Evolutionary conservation across 176 grass and related monocot species (phyloP).

Genomic region (Carex myosuroides): DNA sequence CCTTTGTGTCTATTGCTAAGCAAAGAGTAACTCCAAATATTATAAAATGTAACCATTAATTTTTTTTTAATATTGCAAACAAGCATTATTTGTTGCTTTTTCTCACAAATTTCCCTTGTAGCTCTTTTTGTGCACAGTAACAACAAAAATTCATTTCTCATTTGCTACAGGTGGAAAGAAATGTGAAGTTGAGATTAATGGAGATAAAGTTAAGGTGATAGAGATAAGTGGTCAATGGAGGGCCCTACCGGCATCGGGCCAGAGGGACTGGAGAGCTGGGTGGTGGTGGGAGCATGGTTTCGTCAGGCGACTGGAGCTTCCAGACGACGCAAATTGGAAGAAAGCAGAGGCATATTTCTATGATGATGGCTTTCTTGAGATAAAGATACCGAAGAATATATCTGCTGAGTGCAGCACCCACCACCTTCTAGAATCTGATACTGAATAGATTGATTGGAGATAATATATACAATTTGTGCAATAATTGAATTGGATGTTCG

Average conservation of each 20-base stretch:
- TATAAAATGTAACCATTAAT: too few relatives aligned
- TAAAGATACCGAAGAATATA: conserved; percentile 56
- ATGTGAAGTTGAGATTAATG: conserved; percentile 77
- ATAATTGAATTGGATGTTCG: neutral
- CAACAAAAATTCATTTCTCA: neutral
- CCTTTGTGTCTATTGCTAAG: neutral
- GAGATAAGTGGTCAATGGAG: conserved; percentile 86
- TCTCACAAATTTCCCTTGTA: neutral
- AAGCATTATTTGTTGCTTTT: neutral
- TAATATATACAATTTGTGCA: neutral
- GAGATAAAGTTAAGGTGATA: conserved; percentile 47
- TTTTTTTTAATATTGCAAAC: neutral
- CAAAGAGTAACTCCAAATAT: neutral
- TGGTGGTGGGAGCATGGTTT: conserved; percentile 95
- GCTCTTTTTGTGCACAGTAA: neutral
- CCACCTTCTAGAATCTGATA: conserved; percentile 17
- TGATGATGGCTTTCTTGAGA: conserved; percentile 56
- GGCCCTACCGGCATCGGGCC: conserved; percentile 21
- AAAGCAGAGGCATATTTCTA: conserved; percentile 62
- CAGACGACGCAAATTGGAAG: conserved; percentile 54
- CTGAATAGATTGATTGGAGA: neutral
- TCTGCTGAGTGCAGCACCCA: conserved; percentile 28
- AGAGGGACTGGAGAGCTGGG: conserved; percentile 58
- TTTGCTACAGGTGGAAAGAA: conserved; percentile 41
- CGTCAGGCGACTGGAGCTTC: conserved; percentile 78